Evolutionary conservation across 2,329 filamentous ascomycete genomes (phyloP), one percentile per base, ranked within the genome.

Genomic region (Teratosphaeria epicoccoides): DNA sequence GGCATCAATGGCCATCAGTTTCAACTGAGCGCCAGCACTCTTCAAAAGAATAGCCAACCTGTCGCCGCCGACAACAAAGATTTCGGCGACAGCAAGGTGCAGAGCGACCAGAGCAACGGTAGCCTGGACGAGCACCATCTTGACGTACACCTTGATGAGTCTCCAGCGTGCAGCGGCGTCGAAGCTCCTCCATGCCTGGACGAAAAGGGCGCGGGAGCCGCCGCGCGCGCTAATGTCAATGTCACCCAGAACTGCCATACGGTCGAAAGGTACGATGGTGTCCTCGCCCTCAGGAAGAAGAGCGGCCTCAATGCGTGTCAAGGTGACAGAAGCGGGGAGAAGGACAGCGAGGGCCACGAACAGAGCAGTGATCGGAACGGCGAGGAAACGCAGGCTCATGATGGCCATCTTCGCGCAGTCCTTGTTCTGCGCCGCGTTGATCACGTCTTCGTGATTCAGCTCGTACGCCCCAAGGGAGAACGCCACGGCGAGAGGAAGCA

Each of bases 211-310:
- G 47, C 57, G 54, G 47, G 56, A 52, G 54, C 58, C 57, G 58
- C 87, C 86, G 57, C 76, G 79, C 50, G 85, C 87, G 53, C 81
- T 83, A n/a, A 88, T 74, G 47, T 88, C 77, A 54, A 80, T 79
- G n/a, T 87, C 83, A 29, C 60, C 63, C 57, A 84, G 80, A 24
- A 91, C 80, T 65, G 83, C 85, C 25, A 84, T 84, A 58, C 89
- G 86, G 74, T 97, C 91, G 63, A 97, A 95, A 26, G 88, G 84
- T 29, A 97, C 83, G 57, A 96, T 86, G 24, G 87, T 82, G 71
- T 94, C 85, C 59, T 89, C 79, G 17, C 87, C 83, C 53, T 88
- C 84, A 0, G 88, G 81, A 2, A 97, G 81, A 60, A 95, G 82
- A 47, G 87, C 91, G 6, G 90, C 89, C 67, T 95, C 88, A 29